These are phyloP conservation scores for Phytopythium sindhum DNA, from an alignment of 352 stramenopile species.

Conservation along the genomic window DNA sequence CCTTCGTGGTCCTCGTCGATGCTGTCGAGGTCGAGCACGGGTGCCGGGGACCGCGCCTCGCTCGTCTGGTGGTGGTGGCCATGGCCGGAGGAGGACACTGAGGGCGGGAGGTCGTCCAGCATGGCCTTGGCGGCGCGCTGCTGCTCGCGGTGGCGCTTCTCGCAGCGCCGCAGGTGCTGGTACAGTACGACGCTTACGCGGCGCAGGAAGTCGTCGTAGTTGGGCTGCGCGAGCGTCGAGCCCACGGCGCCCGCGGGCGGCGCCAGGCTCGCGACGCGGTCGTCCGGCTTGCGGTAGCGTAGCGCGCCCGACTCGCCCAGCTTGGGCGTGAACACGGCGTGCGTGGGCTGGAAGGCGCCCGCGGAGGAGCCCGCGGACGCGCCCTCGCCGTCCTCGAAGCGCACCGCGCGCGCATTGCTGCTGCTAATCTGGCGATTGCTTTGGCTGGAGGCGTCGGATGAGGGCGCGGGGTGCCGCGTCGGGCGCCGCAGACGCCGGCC, in stretches of 20 bases:
- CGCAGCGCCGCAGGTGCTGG: conserved; percentile 84
- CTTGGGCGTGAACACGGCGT: conserved; percentile 82
- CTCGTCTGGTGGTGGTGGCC: background rate
- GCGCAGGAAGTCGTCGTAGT: conserved; percentile 89
- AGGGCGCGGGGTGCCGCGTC: background rate
- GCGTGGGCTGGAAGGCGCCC: conserved; percentile 62
- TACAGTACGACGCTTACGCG: conserved; percentile 89
- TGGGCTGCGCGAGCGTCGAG: conserved; percentile 84
- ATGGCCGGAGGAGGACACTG: background rate
- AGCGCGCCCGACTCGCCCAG: conserved; percentile 64
- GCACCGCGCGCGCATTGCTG: background rate
- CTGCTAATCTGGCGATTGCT: background rate
- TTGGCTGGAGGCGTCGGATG: conserved; percentile 4
- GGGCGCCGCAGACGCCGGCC: conserved; percentile 3
- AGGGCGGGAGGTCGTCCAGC: background rate
- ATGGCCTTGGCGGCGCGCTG: conserved; percentile 21
- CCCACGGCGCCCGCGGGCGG: conserved; percentile 41
- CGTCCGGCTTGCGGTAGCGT: conserved; percentile 78
- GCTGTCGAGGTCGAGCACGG: conserved; percentile 10
- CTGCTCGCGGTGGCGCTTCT: conserved; percentile 75
- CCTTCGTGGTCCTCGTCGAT: conserved; percentile 5
- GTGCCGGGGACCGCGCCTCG: conserved; percentile 17
- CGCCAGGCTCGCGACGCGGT: conserved; percentile 67
- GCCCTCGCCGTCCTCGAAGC: background rate
- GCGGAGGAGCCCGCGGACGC: conserved; percentile 11